These are phyloP conservation scores for Petunia secreta DNA, from an alignment of 257 asterid genomes.

Conservation along the genomic window DNA sequence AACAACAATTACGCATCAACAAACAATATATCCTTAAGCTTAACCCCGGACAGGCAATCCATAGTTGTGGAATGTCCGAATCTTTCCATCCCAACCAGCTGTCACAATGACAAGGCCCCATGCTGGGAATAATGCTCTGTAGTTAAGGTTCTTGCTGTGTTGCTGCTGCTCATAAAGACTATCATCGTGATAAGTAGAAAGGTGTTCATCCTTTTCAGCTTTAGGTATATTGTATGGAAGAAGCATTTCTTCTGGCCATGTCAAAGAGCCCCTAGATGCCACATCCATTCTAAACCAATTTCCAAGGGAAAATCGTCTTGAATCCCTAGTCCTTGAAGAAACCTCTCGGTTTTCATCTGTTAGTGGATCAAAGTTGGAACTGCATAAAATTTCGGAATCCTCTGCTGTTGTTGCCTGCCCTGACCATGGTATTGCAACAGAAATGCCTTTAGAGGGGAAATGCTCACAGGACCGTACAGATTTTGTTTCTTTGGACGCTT, in stretches of 20 bases:
- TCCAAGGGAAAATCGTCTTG: constrained; percentile 61
- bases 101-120: constrained; percentile 82
- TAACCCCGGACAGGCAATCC: constrained; percentile 63
- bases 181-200: not conserved
- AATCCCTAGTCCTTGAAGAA: constrained; percentile 39
- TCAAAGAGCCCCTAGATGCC: constrained; percentile 50
- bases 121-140: constrained; percentile 33
- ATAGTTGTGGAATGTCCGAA: constrained; percentile 77
- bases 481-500: constrained; percentile 47
- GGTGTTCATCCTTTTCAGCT: constrained; percentile 29
- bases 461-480: constrained; percentile 70
- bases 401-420: constrained; percentile 23
- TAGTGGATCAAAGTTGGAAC: constrained; percentile 28
- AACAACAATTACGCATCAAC: not conserved
- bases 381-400: not conserved
- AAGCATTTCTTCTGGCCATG: constrained; percentile 94
- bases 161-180: constrained; percentile 31
- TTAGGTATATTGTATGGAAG: constrained; percentile 44
- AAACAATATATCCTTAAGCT: not conserved
- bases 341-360: constrained; percentile 25
- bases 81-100: constrained; percentile 67
- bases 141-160: constrained; percentile 18
- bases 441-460: constrained; percentile 52
- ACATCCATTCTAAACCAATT: constrained; percentile 72
- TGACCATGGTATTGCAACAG: constrained; percentile 71